A percentile compares a stretch with the other conserved stretches of the same genome.
phyloP scores from a whole-genome alignment of 768 basidiomycete species.

The Collybia nuda region DNA sequence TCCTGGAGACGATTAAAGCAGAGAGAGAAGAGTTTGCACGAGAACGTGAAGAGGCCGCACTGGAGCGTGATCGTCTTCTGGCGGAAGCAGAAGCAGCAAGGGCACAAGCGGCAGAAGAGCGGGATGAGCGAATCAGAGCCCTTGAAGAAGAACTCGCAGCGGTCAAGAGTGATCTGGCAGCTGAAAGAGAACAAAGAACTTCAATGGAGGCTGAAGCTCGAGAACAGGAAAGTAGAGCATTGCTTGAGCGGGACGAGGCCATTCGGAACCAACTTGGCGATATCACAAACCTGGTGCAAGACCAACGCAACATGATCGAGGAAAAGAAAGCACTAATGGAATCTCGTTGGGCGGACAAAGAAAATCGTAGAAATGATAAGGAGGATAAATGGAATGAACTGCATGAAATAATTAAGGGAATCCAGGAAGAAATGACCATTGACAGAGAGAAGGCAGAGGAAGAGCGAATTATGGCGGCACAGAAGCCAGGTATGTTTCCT shows the following conservation, averaged over 20 bases:
- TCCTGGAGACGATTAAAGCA: slow-evolving; percentile 54
- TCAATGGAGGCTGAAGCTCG: slow-evolving; percentile 63
- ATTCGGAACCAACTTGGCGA: slow-evolving; percentile 64
- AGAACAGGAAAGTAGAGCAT: slow-evolving; percentile 59
- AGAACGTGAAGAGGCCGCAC: slow-evolving; percentile 52
- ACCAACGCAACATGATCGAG: slow-evolving; percentile 59
- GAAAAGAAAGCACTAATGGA: slow-evolving; percentile 63
- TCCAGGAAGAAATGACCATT: slow-evolving; percentile 54
- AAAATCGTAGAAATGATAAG: slow-evolving; percentile 55
- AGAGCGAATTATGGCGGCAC: slow-evolving; percentile 48
- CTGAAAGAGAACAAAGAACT: slow-evolving; percentile 55
- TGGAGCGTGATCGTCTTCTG: slow-evolving; percentile 53
- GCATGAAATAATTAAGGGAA: slow-evolving; percentile 57
- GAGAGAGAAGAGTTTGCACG: slow-evolving; percentile 61
- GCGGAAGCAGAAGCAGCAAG: slow-evolving; percentile 52
- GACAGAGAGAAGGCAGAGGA: slow-evolving; percentile 54
- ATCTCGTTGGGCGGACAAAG: slow-evolving; percentile 63
- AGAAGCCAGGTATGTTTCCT: slow-evolving; percentile 51
- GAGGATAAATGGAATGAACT: slow-evolving; percentile 57
- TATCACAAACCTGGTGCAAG: slow-evolving; percentile 71
- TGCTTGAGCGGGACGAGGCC: slow-evolving; percentile 58
- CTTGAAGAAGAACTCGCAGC: slow-evolving; percentile 64
- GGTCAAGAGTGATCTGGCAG: slow-evolving; percentile 58
- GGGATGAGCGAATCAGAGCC: slow-evolving; percentile 52
- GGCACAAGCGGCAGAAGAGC: slow-evolving; percentile 43